Evolutionary conservation across 2,329 filamentous ascomycete species (phyloP).

Genomic region (Aureobasidium vineae): DNA sequence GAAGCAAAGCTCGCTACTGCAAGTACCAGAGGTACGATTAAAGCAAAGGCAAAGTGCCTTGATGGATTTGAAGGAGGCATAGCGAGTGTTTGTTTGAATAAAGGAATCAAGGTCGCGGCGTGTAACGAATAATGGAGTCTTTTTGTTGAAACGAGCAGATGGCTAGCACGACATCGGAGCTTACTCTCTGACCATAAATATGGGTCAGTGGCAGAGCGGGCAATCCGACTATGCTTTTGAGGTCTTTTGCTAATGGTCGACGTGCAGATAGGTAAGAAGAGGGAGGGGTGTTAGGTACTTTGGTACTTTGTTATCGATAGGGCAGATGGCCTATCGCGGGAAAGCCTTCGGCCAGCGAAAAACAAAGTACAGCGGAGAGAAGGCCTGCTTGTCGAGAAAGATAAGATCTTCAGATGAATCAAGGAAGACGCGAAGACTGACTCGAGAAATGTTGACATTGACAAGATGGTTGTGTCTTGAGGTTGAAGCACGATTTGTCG

Average conservation of each 20-base stretch:
- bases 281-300: neutral
- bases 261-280: neutral
- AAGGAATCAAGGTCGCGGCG: neutral
- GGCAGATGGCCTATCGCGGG: slow-evolving; percentile 17
- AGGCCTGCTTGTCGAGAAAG: neutral
- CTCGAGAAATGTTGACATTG: neutral
- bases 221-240: neutral
- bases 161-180: slow-evolving; percentile 15
- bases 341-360: slow-evolving; percentile 8
- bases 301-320: slow-evolving; percentile 21
- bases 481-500: neutral
- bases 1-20: neutral
- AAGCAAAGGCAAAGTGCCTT: neutral
- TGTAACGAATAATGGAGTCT: neutral
- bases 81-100: neutral
- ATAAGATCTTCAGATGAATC: neutral
- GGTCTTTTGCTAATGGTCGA: neutral
- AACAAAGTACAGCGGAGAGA: neutral
- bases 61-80: neutral
- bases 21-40: neutral
- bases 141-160: neutral
- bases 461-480: neutral
- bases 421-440: neutral
- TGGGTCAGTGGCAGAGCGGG: neutral
- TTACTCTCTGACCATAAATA: neutral